These are phyloP conservation scores for Boletus patriciae DNA, from an alignment of 768 basidiomycete genomes.

Conservation along the genomic window DNA sequence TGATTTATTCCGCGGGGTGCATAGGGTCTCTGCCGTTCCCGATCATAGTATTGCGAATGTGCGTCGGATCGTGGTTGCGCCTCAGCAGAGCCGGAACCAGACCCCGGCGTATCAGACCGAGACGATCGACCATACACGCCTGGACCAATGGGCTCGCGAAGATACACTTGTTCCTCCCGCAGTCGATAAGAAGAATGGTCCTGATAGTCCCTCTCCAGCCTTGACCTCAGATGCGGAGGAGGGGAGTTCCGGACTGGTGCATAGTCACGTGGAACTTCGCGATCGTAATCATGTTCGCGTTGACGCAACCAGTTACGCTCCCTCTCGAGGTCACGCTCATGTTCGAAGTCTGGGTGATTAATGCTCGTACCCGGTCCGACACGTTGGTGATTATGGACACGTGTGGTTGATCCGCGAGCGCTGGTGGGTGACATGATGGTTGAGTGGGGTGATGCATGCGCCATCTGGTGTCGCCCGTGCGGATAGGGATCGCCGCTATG, in stretches of 20 bases:
- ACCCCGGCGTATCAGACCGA: slow-evolving; percentile 60
- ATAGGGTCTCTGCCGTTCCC: slow-evolving; percentile 50
- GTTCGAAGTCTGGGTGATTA: slow-evolving; percentile 39
- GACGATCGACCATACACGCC: slow-evolving; percentile 39
- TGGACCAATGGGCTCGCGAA: slow-evolving; percentile 34
- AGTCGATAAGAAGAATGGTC: slow-evolving; percentile 33
- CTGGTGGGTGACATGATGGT: slow-evolving; percentile 37
- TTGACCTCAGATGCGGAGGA: slow-evolving; percentile 40
- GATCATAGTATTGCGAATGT: slow-evolving; percentile 49
- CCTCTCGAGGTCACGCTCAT: slow-evolving; percentile 49
- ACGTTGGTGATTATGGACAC: slow-evolving; percentile 66
- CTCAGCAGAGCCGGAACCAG: slow-evolving; percentile 53
- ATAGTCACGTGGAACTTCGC: slow-evolving; percentile 36
- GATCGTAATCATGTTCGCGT: slow-evolving; percentile 45
- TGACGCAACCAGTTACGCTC: slow-evolving; percentile 40
- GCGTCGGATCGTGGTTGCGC: slow-evolving; percentile 50
- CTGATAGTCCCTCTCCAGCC: slow-evolving; percentile 33
- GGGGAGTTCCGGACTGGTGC: slow-evolving; percentile 42
- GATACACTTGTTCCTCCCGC: slow-evolving; percentile 31
- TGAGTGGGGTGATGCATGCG: slow-evolving; percentile 35
- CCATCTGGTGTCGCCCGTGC: slow-evolving; percentile 32
- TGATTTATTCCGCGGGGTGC: slow-evolving; percentile 53
- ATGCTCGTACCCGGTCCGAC: slow-evolving; percentile 61
- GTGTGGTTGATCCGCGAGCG: slow-evolving; percentile 37
- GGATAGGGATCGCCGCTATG: slow-evolving; percentile 37